Evolutionary conservation across 805 yeast genomes (phyloP).

Genomic region (Kazachstania bromeliacearum): DNA sequence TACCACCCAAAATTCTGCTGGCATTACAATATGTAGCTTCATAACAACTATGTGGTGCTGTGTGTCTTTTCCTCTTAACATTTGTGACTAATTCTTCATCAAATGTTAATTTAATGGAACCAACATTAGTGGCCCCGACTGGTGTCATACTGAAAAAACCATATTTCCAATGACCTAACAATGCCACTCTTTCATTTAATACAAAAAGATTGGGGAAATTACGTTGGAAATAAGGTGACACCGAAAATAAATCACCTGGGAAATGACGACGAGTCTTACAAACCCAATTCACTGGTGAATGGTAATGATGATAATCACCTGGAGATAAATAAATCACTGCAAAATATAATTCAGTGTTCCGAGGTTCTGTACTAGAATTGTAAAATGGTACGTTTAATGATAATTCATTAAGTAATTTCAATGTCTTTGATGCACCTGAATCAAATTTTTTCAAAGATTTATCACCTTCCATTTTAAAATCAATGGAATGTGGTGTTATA

Average conservation of each 20-base stretch:
- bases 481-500: constrained; percentile 21
- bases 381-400: constrained; percentile 15
- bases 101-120: constrained; percentile 83
- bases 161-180: constrained; percentile 91
- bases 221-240: constrained; percentile 91
- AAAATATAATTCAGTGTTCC: constrained; percentile 53
- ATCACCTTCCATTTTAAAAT: constrained; percentile 61
- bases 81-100: constrained; percentile 87
- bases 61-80: constrained; percentile 38
- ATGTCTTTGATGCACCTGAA: constrained; percentile 26
- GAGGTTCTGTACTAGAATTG: constrained; percentile 1
- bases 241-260: constrained; percentile 90
- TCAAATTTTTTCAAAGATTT: constrained; percentile 35
- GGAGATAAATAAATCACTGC: constrained; percentile 95
- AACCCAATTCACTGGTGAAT: constrained; percentile 95
- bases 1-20: constrained; percentile 67
- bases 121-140: constrained; percentile 98
- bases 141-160: constrained; percentile 99
- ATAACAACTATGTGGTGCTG: constrained; percentile 71
- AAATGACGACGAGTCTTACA: constrained; percentile 88
- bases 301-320: constrained; percentile 96
- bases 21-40: constrained; percentile 89
- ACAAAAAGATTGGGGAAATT: constrained; percentile 81
- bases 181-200: constrained; percentile 88
- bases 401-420: constrained; percentile 32